These are phyloP conservation scores for Neolentinus lepideus DNA, from an alignment of 1,284 basidiomycete genomes.

Conservation along the genomic window DNA sequence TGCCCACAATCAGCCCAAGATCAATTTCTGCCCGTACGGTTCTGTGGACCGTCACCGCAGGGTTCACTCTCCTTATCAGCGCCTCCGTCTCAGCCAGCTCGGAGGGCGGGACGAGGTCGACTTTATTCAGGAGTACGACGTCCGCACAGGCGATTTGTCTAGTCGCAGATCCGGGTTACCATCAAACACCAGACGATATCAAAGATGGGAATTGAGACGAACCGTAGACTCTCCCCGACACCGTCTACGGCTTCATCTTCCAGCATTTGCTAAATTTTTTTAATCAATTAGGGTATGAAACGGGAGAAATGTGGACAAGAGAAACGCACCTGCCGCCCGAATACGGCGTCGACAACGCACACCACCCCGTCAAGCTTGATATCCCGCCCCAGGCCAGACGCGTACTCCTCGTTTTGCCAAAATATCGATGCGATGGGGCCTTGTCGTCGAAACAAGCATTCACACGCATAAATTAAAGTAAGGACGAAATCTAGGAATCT, in stretches of 20 bases:
- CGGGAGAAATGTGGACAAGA: not conserved
- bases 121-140: conserved; percentile 86
- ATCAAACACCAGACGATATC: not conserved
- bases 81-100: conserved; percentile 40
- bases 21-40: conserved; percentile 68
- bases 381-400: conserved; percentile 58
- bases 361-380: conserved; percentile 85
- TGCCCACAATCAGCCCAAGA: conserved; percentile 67
- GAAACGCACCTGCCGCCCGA: conserved; percentile 61
- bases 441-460: conserved; percentile 17
- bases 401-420: conserved; percentile 90
- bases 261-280: conserved; percentile 80
- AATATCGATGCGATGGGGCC: conserved; percentile 84
- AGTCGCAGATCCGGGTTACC: conserved; percentile 2
- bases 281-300: not conserved
- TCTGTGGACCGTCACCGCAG: conserved; percentile 63
- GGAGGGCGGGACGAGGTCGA: conserved; percentile 55
- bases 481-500: no score
- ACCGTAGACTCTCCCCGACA: conserved; percentile 76
- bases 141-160: conserved; percentile 90
- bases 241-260: conserved; percentile 62
- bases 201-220: conserved; percentile 11
- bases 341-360: conserved; percentile 86
- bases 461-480: no score
- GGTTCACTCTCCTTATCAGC: conserved; percentile 69